phyloP scores from a whole-genome alignment of 129 eudicot species.

The Helianthus tuberosus region DNA sequence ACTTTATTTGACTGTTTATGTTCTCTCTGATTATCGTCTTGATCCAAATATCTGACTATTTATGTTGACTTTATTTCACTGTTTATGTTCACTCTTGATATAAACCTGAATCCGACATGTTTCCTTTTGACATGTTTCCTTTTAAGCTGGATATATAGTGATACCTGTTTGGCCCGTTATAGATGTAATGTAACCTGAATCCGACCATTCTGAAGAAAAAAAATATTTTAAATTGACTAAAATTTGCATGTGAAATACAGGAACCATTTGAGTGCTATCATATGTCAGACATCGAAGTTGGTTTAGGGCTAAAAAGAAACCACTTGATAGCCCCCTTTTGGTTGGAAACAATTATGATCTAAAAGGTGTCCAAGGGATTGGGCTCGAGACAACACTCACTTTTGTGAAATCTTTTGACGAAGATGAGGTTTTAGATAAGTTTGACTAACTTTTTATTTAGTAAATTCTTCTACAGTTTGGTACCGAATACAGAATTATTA shows the following conservation, averaged over 20 bases:
- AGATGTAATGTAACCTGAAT: too few relatives aligned
- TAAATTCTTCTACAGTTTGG: background rate
- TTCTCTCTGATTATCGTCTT: background rate
- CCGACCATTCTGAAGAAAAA: too few relatives aligned
- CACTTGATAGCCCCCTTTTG: conserved; percentile 91
- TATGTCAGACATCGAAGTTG: conserved; percentile 75
- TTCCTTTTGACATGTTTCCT: too few relatives aligned
- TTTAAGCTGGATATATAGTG: too few relatives aligned
- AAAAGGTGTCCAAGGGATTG: conserved; percentile 84
- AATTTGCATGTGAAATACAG: conserved; percentile 34
- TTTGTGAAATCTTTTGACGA: conserved; percentile 70
- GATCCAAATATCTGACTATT: background rate
- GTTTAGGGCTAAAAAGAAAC: conserved; percentile 81
- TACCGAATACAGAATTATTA: conserved; percentile 1
- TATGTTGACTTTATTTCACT: background rate
- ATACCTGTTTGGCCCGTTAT: too few relatives aligned
- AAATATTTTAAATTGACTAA: too few relatives aligned
- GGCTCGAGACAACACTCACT: conserved; percentile 78
- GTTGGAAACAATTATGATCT: conserved; percentile 85
- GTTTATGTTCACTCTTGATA: background rate
- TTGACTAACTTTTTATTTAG: conserved; percentile 6
- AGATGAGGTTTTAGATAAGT: conserved; percentile 86
- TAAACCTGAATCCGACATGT: too few relatives aligned
- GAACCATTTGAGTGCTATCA: conserved; percentile 90
- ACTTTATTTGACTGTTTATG: background rate